Percentiles rank a stretch among this genome's conserved stretches.
phyloP scores from a whole-genome alignment of 2,329 filamentous ascomycete species.

The Fragosphaeria purpurea region DNA sequence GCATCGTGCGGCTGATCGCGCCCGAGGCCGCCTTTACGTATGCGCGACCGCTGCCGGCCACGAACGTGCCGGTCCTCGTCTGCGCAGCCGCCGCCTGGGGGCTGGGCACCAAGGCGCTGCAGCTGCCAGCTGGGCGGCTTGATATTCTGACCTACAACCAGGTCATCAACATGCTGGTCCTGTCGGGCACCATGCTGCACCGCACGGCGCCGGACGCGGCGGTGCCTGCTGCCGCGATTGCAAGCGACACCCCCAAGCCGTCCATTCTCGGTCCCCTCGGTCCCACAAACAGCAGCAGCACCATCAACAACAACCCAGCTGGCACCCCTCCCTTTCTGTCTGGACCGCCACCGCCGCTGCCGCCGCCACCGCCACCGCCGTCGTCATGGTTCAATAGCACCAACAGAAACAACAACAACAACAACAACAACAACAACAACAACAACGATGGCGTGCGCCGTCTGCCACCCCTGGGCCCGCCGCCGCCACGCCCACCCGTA shows the following conservation, averaged over 20 bases:
- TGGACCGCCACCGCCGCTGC: too few species aligned
- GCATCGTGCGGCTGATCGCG: slow-evolving; percentile 6
- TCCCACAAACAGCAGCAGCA: too few species aligned
- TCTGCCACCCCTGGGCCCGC: neutral
- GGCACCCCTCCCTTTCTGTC: too few species aligned
- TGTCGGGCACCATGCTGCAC: slow-evolving; percentile 8
- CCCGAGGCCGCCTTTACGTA: slow-evolving; percentile 9
- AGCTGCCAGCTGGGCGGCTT: neutral
- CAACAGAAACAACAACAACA: too few species aligned
- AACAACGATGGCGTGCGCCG: too few species aligned
- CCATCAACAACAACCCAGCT: too few species aligned
- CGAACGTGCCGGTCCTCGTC: slow-evolving; percentile 7
- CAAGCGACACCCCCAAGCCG: too few species aligned
- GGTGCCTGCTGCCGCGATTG: neutral
- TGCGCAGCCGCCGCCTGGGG: slow-evolving; percentile 9
- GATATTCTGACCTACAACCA: slow-evolving; percentile 3
- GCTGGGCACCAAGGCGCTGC: slow-evolving; percentile 5
- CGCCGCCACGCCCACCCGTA: neutral
- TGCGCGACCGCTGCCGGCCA: neutral
- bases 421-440: too few species aligned
- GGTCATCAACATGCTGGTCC: slow-evolving; percentile 6
- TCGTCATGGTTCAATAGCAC: too few species aligned
- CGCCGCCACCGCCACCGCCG: too few species aligned
- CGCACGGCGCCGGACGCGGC: neutral
- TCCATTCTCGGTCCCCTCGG: too few species aligned